These are phyloP conservation scores for Tolypocladium ophioglossoides DNA, from an alignment of 2,329 filamentous ascomycete genomes.

Conservation along the genomic window DNA sequence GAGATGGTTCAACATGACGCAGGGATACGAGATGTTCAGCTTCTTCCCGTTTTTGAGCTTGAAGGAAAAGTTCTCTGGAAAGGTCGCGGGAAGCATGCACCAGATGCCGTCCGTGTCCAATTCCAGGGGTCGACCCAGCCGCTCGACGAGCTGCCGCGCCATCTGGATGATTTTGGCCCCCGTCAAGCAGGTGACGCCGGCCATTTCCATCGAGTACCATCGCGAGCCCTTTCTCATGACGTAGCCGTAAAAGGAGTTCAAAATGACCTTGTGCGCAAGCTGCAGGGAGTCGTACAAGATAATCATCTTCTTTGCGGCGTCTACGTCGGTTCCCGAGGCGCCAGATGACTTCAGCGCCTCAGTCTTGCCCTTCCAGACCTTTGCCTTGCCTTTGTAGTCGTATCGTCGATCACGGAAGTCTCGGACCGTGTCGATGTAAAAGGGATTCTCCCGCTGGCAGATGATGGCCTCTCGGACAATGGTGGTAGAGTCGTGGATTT, in stretches of 20 bases:
- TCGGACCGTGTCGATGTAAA: constrained; percentile 93
- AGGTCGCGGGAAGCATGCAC: constrained; percentile 95
- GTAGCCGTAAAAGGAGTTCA: constrained; percentile 98
- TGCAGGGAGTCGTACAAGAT: constrained; percentile 92
- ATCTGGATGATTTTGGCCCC: constrained; percentile 96
- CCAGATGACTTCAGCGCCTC: constrained; percentile 76
- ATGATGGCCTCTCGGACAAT: constrained; percentile 95
- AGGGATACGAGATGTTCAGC: constrained; percentile 90
- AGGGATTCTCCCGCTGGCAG: constrained; percentile 94
- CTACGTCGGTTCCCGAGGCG: constrained; percentile 64
- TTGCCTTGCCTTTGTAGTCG: constrained; percentile 96
- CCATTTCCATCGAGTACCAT: constrained; percentile 99
- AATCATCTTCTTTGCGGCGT: constrained; percentile 98
- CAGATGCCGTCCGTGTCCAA: constrained; percentile 98
- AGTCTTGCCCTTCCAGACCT: constrained; percentile 97
- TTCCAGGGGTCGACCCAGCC: constrained; percentile 85
- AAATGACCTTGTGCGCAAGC: constrained; percentile 94
- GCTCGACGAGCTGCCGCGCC: constrained; percentile 84
- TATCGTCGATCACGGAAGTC: constrained; percentile 96
- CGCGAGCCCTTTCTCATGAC: constrained; percentile 98
- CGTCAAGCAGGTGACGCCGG: constrained; percentile 92
- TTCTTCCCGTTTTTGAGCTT: constrained; percentile 95
- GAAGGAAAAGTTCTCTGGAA: constrained; percentile 93
- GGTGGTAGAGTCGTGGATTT: constrained; percentile 90
- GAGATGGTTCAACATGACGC: constrained; percentile 97